A percentile compares a stretch with the other conserved stretches of the same genome.
phyloP scores from a whole-genome alignment of 257 asterid genomes.

The Osmanthus fragrans region DNA sequence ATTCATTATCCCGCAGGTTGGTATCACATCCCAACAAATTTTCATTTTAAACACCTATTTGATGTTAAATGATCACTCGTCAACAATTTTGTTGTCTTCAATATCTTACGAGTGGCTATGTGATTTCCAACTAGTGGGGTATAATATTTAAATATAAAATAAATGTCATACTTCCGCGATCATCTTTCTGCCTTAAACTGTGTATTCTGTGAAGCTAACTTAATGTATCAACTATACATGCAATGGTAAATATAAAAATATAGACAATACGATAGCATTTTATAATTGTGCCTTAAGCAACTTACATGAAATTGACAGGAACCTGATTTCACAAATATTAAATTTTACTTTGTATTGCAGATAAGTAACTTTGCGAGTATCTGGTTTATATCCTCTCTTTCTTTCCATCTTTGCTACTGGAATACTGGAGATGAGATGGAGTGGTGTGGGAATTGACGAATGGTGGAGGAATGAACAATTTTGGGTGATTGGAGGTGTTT shows the following conservation, averaged over 20 bases:
- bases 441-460: conserved; percentile 94
- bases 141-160: not conserved
- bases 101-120: not conserved
- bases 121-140: not conserved
- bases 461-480: conserved; percentile 99
- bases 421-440: conserved; percentile 96
- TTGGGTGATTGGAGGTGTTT: conserved; percentile 98
- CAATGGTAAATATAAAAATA: not conserved
- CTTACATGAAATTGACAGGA: not conserved
- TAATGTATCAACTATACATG: not conserved
- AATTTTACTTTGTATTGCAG: conserved; percentile 44
- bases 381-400: conserved; percentile 93
- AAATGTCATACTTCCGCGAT: not conserved
- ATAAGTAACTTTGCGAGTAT: conserved; percentile 90
- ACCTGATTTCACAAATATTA: not conserved
- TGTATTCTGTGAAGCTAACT: not conserved
- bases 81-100: not conserved
- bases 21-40: conserved; percentile 6
- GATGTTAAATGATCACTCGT: not conserved
- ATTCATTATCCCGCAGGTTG: conserved; percentile 94
- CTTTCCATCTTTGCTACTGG: conserved; percentile 97
- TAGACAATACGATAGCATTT: not conserved
- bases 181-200: not conserved
- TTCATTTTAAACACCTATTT: not conserved
- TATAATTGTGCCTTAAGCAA: not conserved